Base-by-base conservation (phyloP, 2,329 filamentous ascomycete species). In the Penicillium hordei region DNA sequence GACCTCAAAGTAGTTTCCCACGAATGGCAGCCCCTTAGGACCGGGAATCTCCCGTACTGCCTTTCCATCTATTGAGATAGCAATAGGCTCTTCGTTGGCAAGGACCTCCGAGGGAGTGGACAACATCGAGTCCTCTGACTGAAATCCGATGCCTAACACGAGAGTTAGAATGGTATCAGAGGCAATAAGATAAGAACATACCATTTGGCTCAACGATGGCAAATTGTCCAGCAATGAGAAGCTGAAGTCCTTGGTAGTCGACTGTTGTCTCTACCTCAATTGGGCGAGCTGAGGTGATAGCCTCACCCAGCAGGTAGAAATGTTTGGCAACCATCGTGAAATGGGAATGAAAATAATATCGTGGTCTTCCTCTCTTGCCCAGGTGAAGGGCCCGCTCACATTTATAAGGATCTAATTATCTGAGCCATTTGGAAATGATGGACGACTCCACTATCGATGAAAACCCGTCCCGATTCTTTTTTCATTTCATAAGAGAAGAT, bases 1-100 rank as follows among this genome's bases (percentile, higher is more conserved):
- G 10, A 85, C 68, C 59, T 85, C 81, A 45, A 81, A 81, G 69
- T 78, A 82, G 63, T 79, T 83, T 17, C 83, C 83, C 5, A 85
- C 70, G 17, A 78, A 55, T 3, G 73, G 73, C 2, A 75, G 39
- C 2, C 62, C 65, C 2, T 48, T 58, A 1, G 63, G 63, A 5
- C 60, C 57, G 1, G 60, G 58, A 5, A 65, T 62, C 8, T 71
- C 66, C 38, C 67, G 65, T n/a, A 72, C 65, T 6, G 61, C 57
- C 33, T 67, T 63, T 6, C 71, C 71, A 43, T 73, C 65, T 48
- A 73, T 66, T 5, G 63, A 67, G 44, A 73, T 67, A 0, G 63
- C 61, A 8, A 72, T 56, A 5, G 56, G 57, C 13, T 44, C 42
- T 36, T 60, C 52, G 7, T 48, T 45, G 19, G 56, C 46, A 19